Conservation (phyloP, 1,139 yeast species). For the Pneumocystis sp. region DNA sequence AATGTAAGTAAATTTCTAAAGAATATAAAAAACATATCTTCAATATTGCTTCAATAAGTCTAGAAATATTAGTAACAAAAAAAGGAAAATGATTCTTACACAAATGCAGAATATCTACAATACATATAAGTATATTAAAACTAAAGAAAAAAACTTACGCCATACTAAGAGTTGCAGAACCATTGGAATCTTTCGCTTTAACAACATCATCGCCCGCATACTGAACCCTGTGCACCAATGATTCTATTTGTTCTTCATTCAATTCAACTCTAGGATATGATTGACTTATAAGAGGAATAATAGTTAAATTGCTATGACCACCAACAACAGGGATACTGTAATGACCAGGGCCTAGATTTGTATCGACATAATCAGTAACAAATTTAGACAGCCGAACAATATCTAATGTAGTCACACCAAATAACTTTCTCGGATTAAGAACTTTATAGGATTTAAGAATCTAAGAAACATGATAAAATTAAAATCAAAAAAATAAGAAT, state of each 20-base stretch:
- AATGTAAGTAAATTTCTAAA: constrained; percentile 32
- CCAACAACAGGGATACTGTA: constrained; percentile 76
- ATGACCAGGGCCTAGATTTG: constrained; percentile 35
- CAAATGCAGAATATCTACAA: constrained; percentile 18
- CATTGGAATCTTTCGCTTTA: constrained; percentile 85
- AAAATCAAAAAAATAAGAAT: neutral
- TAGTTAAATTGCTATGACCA: constrained; percentile 93
- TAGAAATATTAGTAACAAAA: constrained; percentile 17
- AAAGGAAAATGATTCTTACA: neutral
- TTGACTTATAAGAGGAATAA: constrained; percentile 70
- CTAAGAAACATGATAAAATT: constrained; percentile 9
- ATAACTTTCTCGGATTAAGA: constrained; percentile 64
- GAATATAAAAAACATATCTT: constrained; percentile 20
- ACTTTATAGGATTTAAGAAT: constrained; percentile 60
- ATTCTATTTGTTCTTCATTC: constrained; percentile 45
- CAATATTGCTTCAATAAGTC: constrained; percentile 73
- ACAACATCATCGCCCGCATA: constrained; percentile 97
- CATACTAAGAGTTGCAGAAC: constrained; percentile 92
- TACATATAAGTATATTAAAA: neutral
- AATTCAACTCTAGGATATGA: constrained; percentile 37
- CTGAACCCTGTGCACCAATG: constrained; percentile 74
- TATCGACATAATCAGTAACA: constrained; percentile 34
- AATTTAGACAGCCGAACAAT: constrained; percentile 81
- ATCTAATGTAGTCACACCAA: constrained; percentile 89
- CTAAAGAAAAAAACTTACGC: constrained; percentile 79